These are phyloP conservation scores for Gyrodon tennesseensis DNA, from an alignment of 1,284 basidiomycete genomes.

Conservation along the genomic window DNA sequence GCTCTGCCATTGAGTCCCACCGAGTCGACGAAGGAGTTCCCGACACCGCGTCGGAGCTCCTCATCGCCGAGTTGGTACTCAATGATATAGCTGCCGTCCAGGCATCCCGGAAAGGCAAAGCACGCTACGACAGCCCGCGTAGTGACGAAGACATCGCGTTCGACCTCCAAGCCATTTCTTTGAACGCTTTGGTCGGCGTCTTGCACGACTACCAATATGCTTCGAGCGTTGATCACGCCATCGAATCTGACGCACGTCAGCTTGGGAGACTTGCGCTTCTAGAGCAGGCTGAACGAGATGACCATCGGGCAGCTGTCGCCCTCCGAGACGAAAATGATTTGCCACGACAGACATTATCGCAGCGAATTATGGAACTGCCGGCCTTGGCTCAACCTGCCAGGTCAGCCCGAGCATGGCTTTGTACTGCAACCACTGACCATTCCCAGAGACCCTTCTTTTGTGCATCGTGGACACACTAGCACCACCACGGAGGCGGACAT, in stretches of 20 bases:
- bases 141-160: conserved; percentile 56
- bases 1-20: conserved; percentile 27
- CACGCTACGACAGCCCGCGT: conserved; percentile 35
- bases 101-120: conserved; percentile 48
- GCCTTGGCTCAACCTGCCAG: conserved; percentile 6
- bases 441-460: conserved; percentile 2
- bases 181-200: conserved; percentile 42
- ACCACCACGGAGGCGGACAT: background rate
- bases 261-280: conserved; percentile 7
- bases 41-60: conserved; percentile 33
- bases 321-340: conserved; percentile 27
- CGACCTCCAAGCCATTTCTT: conserved; percentile 48
- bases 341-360: conserved; percentile 33
- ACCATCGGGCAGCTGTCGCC: conserved; percentile 31
- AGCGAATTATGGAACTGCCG: conserved; percentile 32
- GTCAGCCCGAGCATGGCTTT: conserved; percentile 8
- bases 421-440: conserved; percentile 19
- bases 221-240: conserved; percentile 43
- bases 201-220: conserved; percentile 47
- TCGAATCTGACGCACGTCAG: conserved; percentile 25
- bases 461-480: background rate
- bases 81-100: conserved; percentile 48
- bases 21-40: conserved; percentile 3
- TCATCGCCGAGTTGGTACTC: conserved; percentile 39
- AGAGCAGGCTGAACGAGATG: conserved; percentile 34